phyloP scores from a whole-genome alignment of 1,284 basidiomycete genomes.

The Agroathelia rolfsii region DNA sequence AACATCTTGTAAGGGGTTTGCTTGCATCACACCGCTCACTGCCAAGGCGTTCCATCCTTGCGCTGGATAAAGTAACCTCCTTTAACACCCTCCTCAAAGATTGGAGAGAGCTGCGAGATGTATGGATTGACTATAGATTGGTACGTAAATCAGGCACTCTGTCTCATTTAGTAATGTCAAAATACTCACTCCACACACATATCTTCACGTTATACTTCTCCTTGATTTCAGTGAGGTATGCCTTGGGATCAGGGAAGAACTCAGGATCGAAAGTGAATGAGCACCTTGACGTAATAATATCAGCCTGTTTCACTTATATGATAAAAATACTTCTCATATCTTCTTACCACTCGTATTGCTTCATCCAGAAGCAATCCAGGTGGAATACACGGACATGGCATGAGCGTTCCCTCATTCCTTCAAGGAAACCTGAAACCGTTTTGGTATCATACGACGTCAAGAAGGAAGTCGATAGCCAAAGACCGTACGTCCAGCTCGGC shows the following conservation, averaged over 20 bases:
- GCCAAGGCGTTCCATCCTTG: slow-evolving; percentile 48
- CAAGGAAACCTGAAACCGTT: slow-evolving; percentile 45
- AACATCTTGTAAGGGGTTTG: background rate
- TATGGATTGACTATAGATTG: slow-evolving; percentile 44
- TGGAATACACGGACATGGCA: slow-evolving; percentile 50
- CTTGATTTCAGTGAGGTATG: slow-evolving; percentile 44
- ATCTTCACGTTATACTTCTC: slow-evolving; percentile 55
- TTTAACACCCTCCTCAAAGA: slow-evolving; percentile 44
- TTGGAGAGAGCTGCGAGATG: slow-evolving; percentile 42
- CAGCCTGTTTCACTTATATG: background rate
- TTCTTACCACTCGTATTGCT: slow-evolving; percentile 37
- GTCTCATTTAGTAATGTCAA: slow-evolving; percentile 14
- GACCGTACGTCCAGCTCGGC: slow-evolving; percentile 51
- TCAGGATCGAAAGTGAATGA: slow-evolving; percentile 52
- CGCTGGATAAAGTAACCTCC: slow-evolving; percentile 49
- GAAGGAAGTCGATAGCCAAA: slow-evolving; percentile 57
- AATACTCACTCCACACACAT: slow-evolving; percentile 58
- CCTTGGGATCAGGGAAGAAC: slow-evolving; percentile 45
- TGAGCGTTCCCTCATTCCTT: slow-evolving; percentile 44
- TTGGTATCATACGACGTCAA: slow-evolving; percentile 45
- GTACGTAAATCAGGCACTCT: background rate
- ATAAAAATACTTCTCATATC: background rate
- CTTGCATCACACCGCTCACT: slow-evolving; percentile 24
- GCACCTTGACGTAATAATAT: slow-evolving; percentile 28
- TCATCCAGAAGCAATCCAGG: slow-evolving; percentile 59